Evolutionary conservation across 202 grass and related monocot species (phyloP), one percentile per base, ranked within the genome.

Genomic region (Schoenoplectus triqueter): DNA sequence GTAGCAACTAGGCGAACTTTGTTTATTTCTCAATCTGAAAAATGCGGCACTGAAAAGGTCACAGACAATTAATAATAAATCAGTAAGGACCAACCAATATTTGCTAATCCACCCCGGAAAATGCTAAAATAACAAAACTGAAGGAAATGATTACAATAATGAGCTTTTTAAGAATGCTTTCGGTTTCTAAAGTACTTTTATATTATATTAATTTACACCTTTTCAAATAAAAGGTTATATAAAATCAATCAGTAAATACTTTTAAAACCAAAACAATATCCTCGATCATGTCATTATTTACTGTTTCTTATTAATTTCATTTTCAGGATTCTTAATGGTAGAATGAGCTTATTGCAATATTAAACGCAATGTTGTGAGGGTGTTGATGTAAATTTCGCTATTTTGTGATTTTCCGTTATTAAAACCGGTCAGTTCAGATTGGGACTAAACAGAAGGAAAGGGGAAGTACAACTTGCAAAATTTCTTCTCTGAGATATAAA

Each of bases 21-120:
- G 61, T 82, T 82, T 82, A 67, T 49, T 82, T 64, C 41, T 67
- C 17, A 15, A 82, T 68, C 48, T 31, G 2, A 0, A 9, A 67
- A 41, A 67, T 82, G 62, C n/a, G 20, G 64, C 20, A 22, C 31
- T n/a, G n/a, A n/a, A n/a, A n/a, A n/a, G n/a, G n/a, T n/a, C n/a
- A n/a, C n/a, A n/a, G n/a, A n/a, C n/a, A n/a, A n/a, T n/a, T n/a
- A n/a, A n/a, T n/a, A n/a, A n/a, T n/a, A n/a, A n/a, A n/a, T n/a
- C n/a, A n/a, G 45, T 47, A 47, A 47, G 3, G 45, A 47, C 45
- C 52, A 2, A 13, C 11, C 9, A 13, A 2, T 56, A 66, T 66
- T 66, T 66, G 9, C 64, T 10, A 0, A 11, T 39, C 9, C 11
- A 66, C 21, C 64, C 64, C 2, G 11, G 3, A 2, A 59, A 59